Percentiles rank a stretch among this genome's conserved stretches.
Conservation (phyloP, 805 yeast genomes). For the Allodekkera sacchari region DNA sequence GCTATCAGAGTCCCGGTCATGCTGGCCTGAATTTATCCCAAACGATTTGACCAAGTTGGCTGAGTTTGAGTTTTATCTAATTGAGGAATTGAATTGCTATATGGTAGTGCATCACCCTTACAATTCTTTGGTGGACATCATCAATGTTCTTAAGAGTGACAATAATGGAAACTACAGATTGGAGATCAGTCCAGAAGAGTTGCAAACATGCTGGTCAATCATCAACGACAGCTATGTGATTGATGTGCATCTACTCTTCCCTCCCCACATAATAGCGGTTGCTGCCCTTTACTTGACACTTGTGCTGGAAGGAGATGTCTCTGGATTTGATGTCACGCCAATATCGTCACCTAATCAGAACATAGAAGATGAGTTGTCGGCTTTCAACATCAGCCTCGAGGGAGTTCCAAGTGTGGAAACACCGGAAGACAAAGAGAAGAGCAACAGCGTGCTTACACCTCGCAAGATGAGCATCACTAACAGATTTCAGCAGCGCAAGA, state of each 20-base stretch:
- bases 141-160: slow-evolving; percentile 31
- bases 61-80: slow-evolving; percentile 88
- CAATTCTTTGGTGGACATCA: slow-evolving; percentile 48
- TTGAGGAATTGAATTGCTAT: slow-evolving; percentile 76
- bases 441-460: slow-evolving; percentile 1
- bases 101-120: slow-evolving; percentile 74
- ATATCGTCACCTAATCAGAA: no score
- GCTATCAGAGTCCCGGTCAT: slow-evolving; percentile 72
- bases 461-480: no score
- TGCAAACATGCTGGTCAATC: slow-evolving; percentile 83
- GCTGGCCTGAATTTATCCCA: slow-evolving; percentile 95
- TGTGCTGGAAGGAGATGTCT: no score
- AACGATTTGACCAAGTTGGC: slow-evolving; percentile 87
- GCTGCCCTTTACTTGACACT: slow-evolving; percentile 76
- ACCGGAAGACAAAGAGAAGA: no score
- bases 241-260: slow-evolving; percentile 71
- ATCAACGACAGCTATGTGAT: slow-evolving; percentile 86
- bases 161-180: slow-evolving; percentile 9
- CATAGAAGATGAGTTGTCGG: no score
- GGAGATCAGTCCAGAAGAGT: slow-evolving; percentile 49
- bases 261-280: slow-evolving; percentile 85
- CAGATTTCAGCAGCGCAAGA: no score
- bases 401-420: no score
- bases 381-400: slow-evolving; percentile 1
- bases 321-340: no score